Evolutionary conservation across 768 basidiomycete species (phyloP).

Genomic region (Boletellus emodensis): DNA sequence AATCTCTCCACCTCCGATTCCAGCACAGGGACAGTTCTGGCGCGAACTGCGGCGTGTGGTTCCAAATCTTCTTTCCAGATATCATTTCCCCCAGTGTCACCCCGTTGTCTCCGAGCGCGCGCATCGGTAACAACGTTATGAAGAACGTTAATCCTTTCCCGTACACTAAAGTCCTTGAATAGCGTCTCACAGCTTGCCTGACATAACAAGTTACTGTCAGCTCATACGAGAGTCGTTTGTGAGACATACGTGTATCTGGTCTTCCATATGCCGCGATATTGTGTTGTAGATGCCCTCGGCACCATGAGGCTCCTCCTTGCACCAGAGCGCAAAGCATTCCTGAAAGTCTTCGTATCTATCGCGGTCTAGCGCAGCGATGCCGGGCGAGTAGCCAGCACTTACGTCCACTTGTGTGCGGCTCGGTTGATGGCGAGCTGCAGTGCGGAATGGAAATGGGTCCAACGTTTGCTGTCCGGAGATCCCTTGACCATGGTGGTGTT

Average conservation of each 20-base stretch:
- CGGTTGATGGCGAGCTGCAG: constrained; percentile 51
- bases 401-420: constrained; percentile 53
- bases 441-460: constrained; percentile 49
- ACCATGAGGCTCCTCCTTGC: constrained; percentile 61
- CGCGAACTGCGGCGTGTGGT: constrained; percentile 58
- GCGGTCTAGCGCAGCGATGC: neutral
- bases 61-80: constrained; percentile 63
- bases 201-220: neutral
- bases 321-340: constrained; percentile 64
- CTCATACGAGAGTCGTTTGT: neutral
- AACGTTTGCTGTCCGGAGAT: constrained; percentile 40
- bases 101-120: constrained; percentile 47
- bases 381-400: constrained; percentile 17
- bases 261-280: constrained; percentile 69
- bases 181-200: constrained; percentile 66
- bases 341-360: constrained; percentile 48
- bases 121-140: constrained; percentile 70
- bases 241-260: constrained; percentile 43
- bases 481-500: constrained; percentile 18
- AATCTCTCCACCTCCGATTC: constrained; percentile 40
- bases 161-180: constrained; percentile 64
- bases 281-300: constrained; percentile 58
- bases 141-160: constrained; percentile 65
- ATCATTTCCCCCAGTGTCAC: constrained; percentile 43
- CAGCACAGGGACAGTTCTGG: constrained; percentile 60